Conservation (phyloP, 2,329 filamentous ascomycete species). For the Trichophyton simii region DNA sequence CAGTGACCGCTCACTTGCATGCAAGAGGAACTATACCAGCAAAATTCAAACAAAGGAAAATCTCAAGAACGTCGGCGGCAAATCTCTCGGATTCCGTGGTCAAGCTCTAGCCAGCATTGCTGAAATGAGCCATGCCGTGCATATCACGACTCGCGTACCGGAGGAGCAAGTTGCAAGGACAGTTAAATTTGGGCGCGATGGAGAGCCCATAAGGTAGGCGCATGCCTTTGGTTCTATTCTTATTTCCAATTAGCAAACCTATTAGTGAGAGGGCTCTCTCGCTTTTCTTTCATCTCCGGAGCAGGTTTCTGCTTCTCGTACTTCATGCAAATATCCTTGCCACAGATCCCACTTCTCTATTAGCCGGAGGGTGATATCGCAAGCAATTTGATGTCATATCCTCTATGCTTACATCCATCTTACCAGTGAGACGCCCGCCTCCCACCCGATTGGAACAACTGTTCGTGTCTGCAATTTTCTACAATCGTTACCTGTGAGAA, state of each 20-base stretch:
- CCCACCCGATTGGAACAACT: constrained; percentile 49
- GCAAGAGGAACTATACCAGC: constrained; percentile 49
- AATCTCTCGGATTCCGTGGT: constrained; percentile 51
- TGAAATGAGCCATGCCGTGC: constrained; percentile 43
- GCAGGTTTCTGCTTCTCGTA: too few relatives aligned
- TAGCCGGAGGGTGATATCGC: too few relatives aligned
- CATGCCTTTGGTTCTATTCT: neutral
- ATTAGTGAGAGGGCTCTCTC: too few relatives aligned
- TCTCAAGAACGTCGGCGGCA: constrained; percentile 42
- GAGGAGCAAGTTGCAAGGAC: constrained; percentile 43
- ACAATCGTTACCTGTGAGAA: constrained; percentile 46
- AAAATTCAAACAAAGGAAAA: constrained; percentile 50
- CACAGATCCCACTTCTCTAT: too few relatives aligned
- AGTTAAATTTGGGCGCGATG: constrained; percentile 40
- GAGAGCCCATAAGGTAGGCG: constrained; percentile 35
- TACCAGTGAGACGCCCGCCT: constrained; percentile 21
- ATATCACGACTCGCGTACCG: constrained; percentile 45
- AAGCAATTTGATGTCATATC: neutral
- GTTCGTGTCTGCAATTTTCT: constrained; percentile 46
- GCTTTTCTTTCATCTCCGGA: too few relatives aligned
- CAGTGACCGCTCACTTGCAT: constrained; percentile 43
- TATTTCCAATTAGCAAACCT: neutral
- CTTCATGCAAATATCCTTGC: too few relatives aligned
- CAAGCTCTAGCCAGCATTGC: constrained; percentile 51
- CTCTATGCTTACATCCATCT: neutral